These are phyloP conservation scores for Umbellularia californica DNA, from an alignment of 164 flowering plant species.

Conservation along the genomic window DNA sequence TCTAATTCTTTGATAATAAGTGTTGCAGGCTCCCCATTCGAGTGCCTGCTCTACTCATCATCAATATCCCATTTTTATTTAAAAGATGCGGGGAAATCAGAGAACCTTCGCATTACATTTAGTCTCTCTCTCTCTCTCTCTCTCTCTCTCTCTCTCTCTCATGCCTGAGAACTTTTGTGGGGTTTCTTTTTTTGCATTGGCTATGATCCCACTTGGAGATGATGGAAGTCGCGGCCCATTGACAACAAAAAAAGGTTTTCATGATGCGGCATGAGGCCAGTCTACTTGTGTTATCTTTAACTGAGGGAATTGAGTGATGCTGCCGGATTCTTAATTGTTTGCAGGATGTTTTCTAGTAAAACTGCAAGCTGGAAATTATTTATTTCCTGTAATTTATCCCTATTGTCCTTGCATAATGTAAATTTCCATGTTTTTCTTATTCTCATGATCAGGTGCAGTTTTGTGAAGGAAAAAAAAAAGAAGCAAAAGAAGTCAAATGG, in stretches of 20 bases:
- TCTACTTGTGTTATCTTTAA: neutral
- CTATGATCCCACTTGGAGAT: neutral
- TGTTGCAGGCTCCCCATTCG: constrained; percentile 30
- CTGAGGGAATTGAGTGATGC: constrained; percentile 3
- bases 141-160: neutral
- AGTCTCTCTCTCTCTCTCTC: neutral
- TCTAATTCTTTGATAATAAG: constrained; percentile 47
- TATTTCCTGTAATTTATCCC: constrained; percentile 27
- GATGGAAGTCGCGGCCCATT: neutral
- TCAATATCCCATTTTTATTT: neutral
- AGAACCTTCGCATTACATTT: neutral
- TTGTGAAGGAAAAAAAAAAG: no score
- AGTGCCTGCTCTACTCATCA: constrained; percentile 24
- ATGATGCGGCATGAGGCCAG: neutral
- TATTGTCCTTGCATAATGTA: constrained; percentile 28
- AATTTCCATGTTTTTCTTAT: constrained; percentile 16
- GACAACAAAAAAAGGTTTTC: neutral
- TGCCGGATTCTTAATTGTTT: constrained; percentile 12
- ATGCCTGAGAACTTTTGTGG: neutral
- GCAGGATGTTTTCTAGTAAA: constrained; percentile 20
- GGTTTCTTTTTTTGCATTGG: neutral
- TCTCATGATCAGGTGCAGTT: neutral
- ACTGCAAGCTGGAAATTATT: constrained; percentile 19
- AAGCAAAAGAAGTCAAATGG: no score
- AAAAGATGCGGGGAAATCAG: neutral